Conservation (phyloP, 2,329 filamentous ascomycete genomes). For the Trematosphaeria pertusa region DNA sequence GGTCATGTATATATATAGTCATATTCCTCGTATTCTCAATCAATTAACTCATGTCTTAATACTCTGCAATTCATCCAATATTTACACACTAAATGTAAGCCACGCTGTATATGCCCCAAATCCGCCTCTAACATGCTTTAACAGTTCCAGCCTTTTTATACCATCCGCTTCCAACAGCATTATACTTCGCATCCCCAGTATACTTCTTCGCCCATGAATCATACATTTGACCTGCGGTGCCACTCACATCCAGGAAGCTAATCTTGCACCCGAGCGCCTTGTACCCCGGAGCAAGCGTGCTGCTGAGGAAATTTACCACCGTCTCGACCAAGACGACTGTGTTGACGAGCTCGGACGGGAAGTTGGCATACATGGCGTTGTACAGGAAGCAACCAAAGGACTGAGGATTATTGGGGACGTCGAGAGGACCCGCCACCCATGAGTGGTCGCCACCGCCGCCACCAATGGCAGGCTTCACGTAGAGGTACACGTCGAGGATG, state of each 20-base stretch:
- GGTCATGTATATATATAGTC: no score
- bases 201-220: conserved; percentile 16
- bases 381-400: conserved; percentile 26
- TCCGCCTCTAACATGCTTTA: no score
- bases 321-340: conserved; percentile 10
- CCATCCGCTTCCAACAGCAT: conserved; percentile 24
- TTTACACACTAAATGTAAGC: no score
- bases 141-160: no score
- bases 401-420: conserved; percentile 21
- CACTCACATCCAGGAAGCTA: conserved; percentile 20
- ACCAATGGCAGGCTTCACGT: conserved; percentile 19
- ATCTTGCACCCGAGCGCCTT: conserved; percentile 20
- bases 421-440: conserved; percentile 19
- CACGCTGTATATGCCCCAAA: no score
- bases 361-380: conserved; percentile 26
- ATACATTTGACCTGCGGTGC: conserved; percentile 8
- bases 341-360: conserved; percentile 24
- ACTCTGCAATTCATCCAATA: no score
- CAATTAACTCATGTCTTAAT: no score
- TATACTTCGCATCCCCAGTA: conserved; percentile 20
- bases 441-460: conserved; percentile 23
- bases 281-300: conserved; percentile 18
- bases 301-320: conserved; percentile 18
- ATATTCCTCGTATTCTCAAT: no score
- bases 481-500: conserved; percentile 27